Percentiles rank a stretch among this genome's conserved stretches.
Evolutionary conservation across 2,329 filamentous ascomycete species (phyloP).

Genomic region (Colletotrichum echinochloae): DNA sequence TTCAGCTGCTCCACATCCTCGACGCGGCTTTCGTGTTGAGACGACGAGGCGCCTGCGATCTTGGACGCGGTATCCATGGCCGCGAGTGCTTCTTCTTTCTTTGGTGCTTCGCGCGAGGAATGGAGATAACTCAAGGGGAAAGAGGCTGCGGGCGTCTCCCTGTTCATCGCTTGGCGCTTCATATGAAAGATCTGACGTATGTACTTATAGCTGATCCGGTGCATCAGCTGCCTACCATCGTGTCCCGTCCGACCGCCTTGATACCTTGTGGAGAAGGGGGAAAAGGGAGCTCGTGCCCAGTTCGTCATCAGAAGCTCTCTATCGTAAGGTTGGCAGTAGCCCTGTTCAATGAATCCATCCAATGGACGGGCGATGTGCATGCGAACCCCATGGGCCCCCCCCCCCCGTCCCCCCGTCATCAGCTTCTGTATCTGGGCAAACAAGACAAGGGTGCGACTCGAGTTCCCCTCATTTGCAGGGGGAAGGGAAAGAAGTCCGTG

Average conservation of each 20-base stretch:
- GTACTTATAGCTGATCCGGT: slow-evolving; percentile 26
- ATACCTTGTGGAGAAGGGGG: background rate
- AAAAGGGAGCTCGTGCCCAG: slow-evolving; percentile 4
- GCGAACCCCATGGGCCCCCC: slow-evolving; percentile 3
- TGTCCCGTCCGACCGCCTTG: background rate
- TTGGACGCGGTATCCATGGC: slow-evolving; percentile 28
- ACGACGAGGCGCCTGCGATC: slow-evolving; percentile 20
- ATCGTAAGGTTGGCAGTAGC: background rate
- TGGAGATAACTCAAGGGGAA: background rate
- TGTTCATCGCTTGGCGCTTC: background rate
- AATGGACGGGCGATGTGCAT: background rate
- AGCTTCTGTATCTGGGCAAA: background rate
- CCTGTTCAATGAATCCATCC: slow-evolving; percentile 20
- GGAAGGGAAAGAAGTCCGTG: slow-evolving; percentile 17
- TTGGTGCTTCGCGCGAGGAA: background rate
- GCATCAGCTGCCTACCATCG: background rate
- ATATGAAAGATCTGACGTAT: slow-evolving; percentile 3
- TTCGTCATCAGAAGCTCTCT: slow-evolving; percentile 11
- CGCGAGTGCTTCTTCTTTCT: background rate
- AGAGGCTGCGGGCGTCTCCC: slow-evolving; percentile 1
- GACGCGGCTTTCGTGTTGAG: slow-evolving; percentile 31
- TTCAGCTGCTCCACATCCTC: slow-evolving; percentile 36
- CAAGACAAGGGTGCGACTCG: background rate
- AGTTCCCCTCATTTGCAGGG: background rate
- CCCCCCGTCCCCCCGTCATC: background rate